Evolutionary conservation across 73 alveolate species (phyloP).

Genomic region (Diophrys sp.): DNA sequence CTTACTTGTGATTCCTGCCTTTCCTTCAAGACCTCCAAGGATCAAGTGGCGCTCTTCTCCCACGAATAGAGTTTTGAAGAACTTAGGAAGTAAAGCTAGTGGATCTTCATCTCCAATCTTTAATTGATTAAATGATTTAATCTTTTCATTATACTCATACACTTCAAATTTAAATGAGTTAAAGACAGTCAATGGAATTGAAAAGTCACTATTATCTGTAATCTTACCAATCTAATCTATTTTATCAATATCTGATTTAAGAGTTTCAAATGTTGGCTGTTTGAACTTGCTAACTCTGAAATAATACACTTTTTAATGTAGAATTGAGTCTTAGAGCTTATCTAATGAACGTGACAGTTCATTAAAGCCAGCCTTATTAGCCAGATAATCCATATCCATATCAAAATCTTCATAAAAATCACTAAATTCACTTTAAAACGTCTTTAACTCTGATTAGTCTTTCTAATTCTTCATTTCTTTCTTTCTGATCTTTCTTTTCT

Average conservation of each 20-base stretch:
- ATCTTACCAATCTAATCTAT: constrained; percentile 40
- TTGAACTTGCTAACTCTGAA: constrained; percentile 28
- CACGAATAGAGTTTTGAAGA: constrained; percentile 36
- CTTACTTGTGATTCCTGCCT: constrained; percentile 9
- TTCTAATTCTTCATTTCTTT: constrained; percentile 38
- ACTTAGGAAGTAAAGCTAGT: constrained; percentile 19
- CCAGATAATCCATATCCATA: constrained; percentile 52
- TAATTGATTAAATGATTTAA: constrained; percentile 19
- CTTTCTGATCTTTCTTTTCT: constrained; percentile 25
- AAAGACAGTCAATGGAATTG: constrained; percentile 45
- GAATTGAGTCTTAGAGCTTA: background rate
- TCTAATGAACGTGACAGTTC: constrained; percentile 6
- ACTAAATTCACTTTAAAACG: constrained; percentile 11
- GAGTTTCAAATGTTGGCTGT: constrained; percentile 20
- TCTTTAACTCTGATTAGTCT: constrained; percentile 13
- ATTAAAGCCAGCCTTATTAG: constrained; percentile 42
- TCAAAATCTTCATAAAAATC: constrained; percentile 49
- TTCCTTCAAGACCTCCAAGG: constrained; percentile 38
- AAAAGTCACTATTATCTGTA: constrained; percentile 40
- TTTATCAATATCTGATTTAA: constrained; percentile 10
- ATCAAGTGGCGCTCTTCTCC: constrained; percentile 44
- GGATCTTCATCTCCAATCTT: constrained; percentile 26
- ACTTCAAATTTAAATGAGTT: constrained; percentile 26
- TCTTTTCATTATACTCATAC: constrained; percentile 22
- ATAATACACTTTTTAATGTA: background rate